Conservation (phyloP, 192 early-diverging fungal species). For the Funneliformis mosseae region DNA sequence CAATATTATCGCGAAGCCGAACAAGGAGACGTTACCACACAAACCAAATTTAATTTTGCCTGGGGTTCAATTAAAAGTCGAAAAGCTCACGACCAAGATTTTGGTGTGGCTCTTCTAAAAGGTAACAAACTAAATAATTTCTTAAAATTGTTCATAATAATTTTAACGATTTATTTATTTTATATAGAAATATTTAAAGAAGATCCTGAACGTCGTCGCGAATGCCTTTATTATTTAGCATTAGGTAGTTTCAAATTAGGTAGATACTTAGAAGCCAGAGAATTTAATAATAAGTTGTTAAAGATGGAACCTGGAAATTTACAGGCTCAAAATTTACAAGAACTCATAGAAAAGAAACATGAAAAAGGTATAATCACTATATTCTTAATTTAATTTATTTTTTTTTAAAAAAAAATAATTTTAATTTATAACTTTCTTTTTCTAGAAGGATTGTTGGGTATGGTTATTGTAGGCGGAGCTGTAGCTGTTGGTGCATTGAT, state of each 20-base stretch:
- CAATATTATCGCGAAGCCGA: constrained; percentile 67
- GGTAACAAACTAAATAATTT: constrained; percentile 46
- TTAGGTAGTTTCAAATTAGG: constrained; percentile 90
- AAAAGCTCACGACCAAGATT: constrained; percentile 65
- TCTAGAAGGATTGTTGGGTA: constrained; percentile 18
- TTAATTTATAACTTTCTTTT: background rate
- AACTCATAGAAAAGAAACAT: constrained; percentile 83
- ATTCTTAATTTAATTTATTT: background rate
- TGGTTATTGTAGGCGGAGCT: background rate
- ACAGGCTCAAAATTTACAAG: constrained; percentile 71
- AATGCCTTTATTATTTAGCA: constrained; percentile 94
- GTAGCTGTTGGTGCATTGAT: constrained; percentile 16
- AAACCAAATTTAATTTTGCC: constrained; percentile 97
- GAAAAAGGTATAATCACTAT: constrained; percentile 51
- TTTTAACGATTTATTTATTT: background rate
- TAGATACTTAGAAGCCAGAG: constrained; percentile 79
- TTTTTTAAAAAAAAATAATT: background rate
- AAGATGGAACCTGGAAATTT: constrained; percentile 81
- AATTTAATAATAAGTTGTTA: constrained; percentile 83
- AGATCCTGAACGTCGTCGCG: constrained; percentile 78
- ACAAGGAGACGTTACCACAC: constrained; percentile 64
- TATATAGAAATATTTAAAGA: constrained; percentile 85
- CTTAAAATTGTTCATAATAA: background rate
- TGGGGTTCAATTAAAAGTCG: constrained; percentile 86
- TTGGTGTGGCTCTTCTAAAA: constrained; percentile 75